Conservation (phyloP, 345 rosid genomes). For the Gossypium longicalyx region DNA sequence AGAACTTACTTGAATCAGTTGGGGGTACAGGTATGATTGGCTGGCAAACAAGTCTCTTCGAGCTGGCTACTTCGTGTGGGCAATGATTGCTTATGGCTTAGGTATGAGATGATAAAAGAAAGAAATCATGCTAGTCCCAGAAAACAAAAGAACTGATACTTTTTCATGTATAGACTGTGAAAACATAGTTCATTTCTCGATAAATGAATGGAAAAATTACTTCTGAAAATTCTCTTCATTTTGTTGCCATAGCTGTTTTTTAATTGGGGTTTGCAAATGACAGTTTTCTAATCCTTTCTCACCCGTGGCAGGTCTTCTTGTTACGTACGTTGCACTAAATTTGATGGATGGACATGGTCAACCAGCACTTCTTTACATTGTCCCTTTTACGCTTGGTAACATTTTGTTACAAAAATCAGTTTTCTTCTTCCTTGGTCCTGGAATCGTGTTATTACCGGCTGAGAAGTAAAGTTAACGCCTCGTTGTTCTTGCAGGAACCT, state of each 20-base stretch:
- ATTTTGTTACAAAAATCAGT: not conserved
- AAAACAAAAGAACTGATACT: not conserved
- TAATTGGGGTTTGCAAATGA: not conserved
- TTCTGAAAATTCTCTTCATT: not conserved
- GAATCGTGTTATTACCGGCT: not conserved
- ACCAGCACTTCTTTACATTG: constrained; percentile 88
- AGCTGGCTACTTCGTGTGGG: constrained; percentile 93
- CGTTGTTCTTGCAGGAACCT: constrained; percentile 50
- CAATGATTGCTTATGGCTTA: constrained; percentile 86
- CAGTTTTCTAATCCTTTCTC: not conserved
- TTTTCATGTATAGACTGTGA: not conserved
- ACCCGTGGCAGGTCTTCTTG: constrained; percentile 60
- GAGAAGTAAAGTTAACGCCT: not conserved
- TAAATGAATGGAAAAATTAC: not conserved
- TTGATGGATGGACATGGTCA: constrained; percentile 97
- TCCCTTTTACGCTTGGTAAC: constrained; percentile 90
- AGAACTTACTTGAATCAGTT: not conserved
- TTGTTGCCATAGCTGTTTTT: not conserved
- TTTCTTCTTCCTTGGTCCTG: not conserved
- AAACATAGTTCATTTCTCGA: not conserved
- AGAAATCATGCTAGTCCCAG: not conserved
- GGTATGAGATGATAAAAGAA: constrained; percentile 38
- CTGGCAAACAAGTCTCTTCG: constrained; percentile 73
- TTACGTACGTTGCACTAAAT: constrained; percentile 85
- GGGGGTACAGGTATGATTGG: constrained; percentile 73